Evolutionary conservation across 306 rosid genomes (phyloP), one percentile per base, ranked within the genome.

Genomic region (Dryas drummondii): DNA sequence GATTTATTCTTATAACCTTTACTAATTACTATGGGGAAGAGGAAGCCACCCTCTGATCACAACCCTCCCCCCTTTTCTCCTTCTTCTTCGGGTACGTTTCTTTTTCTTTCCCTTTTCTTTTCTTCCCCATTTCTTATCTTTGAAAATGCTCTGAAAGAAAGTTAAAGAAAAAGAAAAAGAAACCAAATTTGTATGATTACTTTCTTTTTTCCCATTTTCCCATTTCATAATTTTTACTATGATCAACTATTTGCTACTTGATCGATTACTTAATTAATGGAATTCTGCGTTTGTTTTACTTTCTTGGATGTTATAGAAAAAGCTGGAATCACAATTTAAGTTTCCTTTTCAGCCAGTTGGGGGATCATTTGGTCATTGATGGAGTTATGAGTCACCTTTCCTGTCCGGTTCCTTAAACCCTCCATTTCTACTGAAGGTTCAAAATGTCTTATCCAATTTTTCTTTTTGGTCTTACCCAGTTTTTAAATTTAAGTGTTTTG

Each of bases 31-130:
- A 87, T 87, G 94, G 88, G 88, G 46, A 91, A 88, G 83, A 79
- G 85, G 62, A 92, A 90, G 84, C 89, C 85, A 63, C 75, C 71
- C 70, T 84, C 87, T 76, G 86, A 90, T 84, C 93, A 80, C 40
- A 57, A 67, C 64, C 82, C 72, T 44, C 83, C 85, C 32, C 49
- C 44, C 69, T 68, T 70, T 0, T 70, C 80, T 86, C 79, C 84
- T 70, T 75, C 77, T 71, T 68, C 91, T 49, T 22, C 83, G 7
- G 97, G 98, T 89, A 84, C 14, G 65, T 26, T 60, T 70, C 15
- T n/a, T 12, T 67, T 6, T 7, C 37, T 60, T 65, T 14, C 6
- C 2, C 15, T 4, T 16, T 13, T 37, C 2, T 64, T 16, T 49
- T 41, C 40, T 16, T 12, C 10, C 0, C 61, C 44, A 14, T 6